Evolutionary conservation across 2,329 filamentous ascomycete genomes (phyloP), one percentile per base, ranked within the genome.

Genomic region (Rugonectria rugulosa): DNA sequence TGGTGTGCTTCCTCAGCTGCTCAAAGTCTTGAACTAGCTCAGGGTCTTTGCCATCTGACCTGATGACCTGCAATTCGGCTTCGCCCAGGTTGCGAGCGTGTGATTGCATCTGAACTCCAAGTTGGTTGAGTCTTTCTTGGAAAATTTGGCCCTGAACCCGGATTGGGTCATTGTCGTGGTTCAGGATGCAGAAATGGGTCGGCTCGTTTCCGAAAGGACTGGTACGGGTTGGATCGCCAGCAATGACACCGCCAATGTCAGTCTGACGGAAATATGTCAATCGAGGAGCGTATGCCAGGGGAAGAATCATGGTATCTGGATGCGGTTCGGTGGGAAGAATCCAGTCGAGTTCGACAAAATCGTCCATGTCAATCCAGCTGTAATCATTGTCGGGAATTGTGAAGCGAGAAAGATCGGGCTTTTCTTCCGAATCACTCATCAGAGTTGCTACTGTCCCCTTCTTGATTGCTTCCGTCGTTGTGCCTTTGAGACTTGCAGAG

Each of bases 341-440:
- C 94, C 94, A 98, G 71, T 97, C 96, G 19, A 99, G 79, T 72
- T 99, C 95, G 24, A 99, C 93, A 74, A 99, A 99, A 71, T 99
- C 95, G 70, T 99, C 95, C 92, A 99, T 98, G 69, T 99, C 95
- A 60, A 99, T 93, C 95, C 95, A 99, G 51, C 89, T 92, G 64
- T 92, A 88, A 68, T 99, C 95, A 50, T 96, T 91, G 71, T 99
- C 95, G 0, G 95, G 94, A 44, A 99, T 99, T 0, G 88, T 94
- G 70, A 99, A 99, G 48, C 89, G 88, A 1, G 93, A 96, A 44
- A 97, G 80, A 70, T 94, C 89, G 3, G 84, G 84, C 7, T 83
- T 83, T 8, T 83, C 81, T 21, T 86, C 83, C 46, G 82, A 75
- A 48, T 85, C 80, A 4, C 77, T 76, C 42, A 82, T 77, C 48